Base-by-base conservation (phyloP, 495 filamentous ascomycete genomes). In the Daldinia concentrica region DNA sequence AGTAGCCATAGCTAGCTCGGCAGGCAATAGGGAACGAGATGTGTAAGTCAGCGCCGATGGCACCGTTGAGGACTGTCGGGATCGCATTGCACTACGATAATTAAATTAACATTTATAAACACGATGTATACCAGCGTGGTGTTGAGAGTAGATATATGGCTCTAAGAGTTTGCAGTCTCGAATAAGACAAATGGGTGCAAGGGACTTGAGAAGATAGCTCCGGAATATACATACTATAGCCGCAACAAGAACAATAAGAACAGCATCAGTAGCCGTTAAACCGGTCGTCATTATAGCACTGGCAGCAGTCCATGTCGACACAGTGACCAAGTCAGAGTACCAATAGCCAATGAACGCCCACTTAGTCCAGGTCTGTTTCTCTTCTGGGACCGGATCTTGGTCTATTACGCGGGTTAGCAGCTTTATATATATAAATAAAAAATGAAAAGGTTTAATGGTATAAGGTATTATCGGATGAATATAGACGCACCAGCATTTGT, bases 1-100 rank as follows among this genome's bases (percentile, higher is more conserved):
- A 91, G 79, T 90, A 91, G 0, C 90, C 90, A 82, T 87, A 92
- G 71, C 82, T 85, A 4, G 89, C 88, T 15, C 90, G 86, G 0
- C 86, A 83, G 51, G 89, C 85, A 27, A 92, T 88, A 2, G 89
- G 87, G 77, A 91, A 92, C 2, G 88, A 86, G 32, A 88, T 82
- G 74, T 90, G 89, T 61, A 89, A 87, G 69, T 85, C 84, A 11
- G 85, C 83, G 17, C 87, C 86, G 58, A 88, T 86, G 14, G 86
- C 85, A 48, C 89, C 89, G 60, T 90, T 91, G 12, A 85, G 79
- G 3, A 86, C 79, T 58, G 90, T 90, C 11, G 88, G 86, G 61
- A 89, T 83, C 15, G 86, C 78, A 41, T 79, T 79, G 52, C 73
- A 77, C 69, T 72, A 26, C 2, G 12, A 37, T 11, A 12, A 5